Percentiles rank a stretch among this genome's conserved stretches.
These are phyloP conservation scores for Malassezia caprae DNA, from an alignment of 1,284 basidiomycete species.

Conservation along the genomic window DNA sequence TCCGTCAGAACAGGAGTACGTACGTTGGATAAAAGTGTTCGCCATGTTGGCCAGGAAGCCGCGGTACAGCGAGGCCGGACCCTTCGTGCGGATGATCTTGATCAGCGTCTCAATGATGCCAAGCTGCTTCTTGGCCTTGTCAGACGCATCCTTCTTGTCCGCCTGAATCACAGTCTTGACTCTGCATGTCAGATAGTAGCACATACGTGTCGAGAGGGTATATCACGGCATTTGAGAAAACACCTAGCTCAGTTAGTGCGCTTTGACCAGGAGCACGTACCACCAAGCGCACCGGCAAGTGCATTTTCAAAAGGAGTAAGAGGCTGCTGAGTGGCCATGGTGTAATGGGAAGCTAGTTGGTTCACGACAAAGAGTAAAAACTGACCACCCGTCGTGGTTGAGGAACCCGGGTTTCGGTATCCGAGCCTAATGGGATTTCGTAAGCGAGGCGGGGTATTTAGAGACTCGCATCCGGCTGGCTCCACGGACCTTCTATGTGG, in stretches of 20 bases:
- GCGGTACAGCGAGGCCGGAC: slow-evolving; percentile 64
- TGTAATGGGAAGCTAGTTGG: not conserved
- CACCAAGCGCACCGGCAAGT: slow-evolving; percentile 85
- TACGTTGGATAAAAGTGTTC: slow-evolving; percentile 83
- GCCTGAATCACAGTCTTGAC: slow-evolving; percentile 88
- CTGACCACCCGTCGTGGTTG: not conserved
- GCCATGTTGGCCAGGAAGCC: slow-evolving; percentile 97
- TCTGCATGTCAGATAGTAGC: slow-evolving; percentile 50
- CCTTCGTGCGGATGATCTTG: slow-evolving; percentile 35
- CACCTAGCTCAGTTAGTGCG: slow-evolving; percentile 16
- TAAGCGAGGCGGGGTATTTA: not conserved
- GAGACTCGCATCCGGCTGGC: not conserved
- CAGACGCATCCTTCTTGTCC: slow-evolving; percentile 50
- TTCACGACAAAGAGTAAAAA: not conserved
- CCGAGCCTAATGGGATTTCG: not conserved
- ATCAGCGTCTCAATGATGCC: slow-evolving; percentile 41
- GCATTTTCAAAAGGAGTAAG: slow-evolving; percentile 86
- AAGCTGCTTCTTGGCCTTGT: slow-evolving; percentile 48
- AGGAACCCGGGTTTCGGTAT: not conserved
- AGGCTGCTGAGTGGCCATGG: slow-evolving; percentile 40
- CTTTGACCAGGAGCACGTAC: slow-evolving; percentile 51
- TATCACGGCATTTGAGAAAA: slow-evolving; percentile 55
- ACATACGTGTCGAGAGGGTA: slow-evolving; percentile 79
- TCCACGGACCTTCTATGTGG: not conserved
- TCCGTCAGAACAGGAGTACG: slow-evolving; percentile 47